Percentiles rank a stretch among this genome's conserved stretches.
Conservation (phyloP, 768 basidiomycete genomes). For the Boletus subcaerulescens region DNA sequence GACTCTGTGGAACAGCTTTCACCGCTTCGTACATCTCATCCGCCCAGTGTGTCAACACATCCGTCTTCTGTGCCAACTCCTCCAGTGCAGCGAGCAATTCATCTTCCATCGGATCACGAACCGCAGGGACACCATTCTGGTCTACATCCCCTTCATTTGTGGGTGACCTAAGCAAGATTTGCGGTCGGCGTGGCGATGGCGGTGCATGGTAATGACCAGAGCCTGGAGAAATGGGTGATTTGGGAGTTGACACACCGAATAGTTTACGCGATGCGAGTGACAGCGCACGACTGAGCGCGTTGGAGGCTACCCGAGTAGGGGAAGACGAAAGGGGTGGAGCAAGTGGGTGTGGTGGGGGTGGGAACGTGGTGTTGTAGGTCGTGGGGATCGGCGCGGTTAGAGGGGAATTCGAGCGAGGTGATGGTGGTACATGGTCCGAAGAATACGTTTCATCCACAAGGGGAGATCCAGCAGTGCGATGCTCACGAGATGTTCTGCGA, state of each 20-base stretch:
- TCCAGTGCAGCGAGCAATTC: conserved; percentile 78
- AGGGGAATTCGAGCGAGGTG: conserved; percentile 23
- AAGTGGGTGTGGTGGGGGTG: conserved; percentile 54
- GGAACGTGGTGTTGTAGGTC: conserved; percentile 53
- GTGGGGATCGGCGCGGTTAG: conserved; percentile 21
- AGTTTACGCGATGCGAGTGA: conserved; percentile 79
- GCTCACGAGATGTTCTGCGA: conserved; percentile 57
- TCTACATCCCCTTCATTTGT: conserved; percentile 39
- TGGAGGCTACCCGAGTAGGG: conserved; percentile 64
- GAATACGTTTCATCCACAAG: conserved; percentile 43
- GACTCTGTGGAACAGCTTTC: conserved; percentile 81
- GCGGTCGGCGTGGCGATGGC: conserved; percentile 56
- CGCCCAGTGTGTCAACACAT: conserved; percentile 89
- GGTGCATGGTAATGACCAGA: conserved; percentile 41
- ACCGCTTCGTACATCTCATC: conserved; percentile 92
- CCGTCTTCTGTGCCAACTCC: conserved; percentile 93
- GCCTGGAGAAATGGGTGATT: conserved; percentile 37
- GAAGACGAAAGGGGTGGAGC: conserved; percentile 62
- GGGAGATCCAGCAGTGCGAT: conserved; percentile 47
- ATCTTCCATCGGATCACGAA: conserved; percentile 74
- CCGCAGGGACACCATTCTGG: conserved; percentile 16
- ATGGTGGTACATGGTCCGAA: conserved; percentile 33
- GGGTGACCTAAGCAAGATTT: conserved; percentile 42
- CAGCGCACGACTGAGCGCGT: conserved; percentile 76
- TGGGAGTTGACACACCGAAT: conserved; percentile 52